A percentile compares a stretch with the other conserved stretches of the same genome.
Conservation (phyloP, 2,329 filamentous ascomycete genomes). For the Fusarium globosum region DNA sequence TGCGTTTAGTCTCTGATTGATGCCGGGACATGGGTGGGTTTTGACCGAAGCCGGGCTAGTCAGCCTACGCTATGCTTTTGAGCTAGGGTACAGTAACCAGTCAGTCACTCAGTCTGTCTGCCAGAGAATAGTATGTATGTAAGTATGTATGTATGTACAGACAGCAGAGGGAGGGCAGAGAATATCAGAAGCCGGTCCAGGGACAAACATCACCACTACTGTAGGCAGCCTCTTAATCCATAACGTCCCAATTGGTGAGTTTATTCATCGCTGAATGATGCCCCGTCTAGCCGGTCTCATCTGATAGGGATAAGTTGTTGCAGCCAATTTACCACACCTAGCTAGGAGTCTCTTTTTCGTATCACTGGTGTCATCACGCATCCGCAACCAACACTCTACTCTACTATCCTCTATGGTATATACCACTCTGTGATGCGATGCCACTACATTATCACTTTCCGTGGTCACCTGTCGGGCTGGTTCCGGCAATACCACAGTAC, state of each 20-base stretch:
- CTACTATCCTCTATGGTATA: background rate
- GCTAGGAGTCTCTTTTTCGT: background rate
- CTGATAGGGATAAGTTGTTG: background rate
- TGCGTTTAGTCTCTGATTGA: constrained; percentile 31
- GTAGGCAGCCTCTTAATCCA: background rate
- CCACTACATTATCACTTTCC: constrained; percentile 16
- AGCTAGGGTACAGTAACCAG: constrained; percentile 27
- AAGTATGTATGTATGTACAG: background rate
- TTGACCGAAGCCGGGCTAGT: background rate
- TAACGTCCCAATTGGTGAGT: background rate
- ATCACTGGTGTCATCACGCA: background rate
- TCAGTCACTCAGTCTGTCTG: background rate
- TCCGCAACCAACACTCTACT: background rate
- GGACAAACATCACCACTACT: background rate
- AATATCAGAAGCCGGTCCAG: background rate
- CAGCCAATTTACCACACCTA: background rate
- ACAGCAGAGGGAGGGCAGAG: background rate
- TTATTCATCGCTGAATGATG: background rate
- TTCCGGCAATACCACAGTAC: constrained; percentile 4
- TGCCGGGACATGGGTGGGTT: constrained; percentile 23
- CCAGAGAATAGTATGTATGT: background rate
- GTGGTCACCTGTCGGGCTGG: constrained; percentile 16
- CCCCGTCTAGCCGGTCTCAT: background rate
- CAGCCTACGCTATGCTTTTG: background rate
- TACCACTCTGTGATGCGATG: constrained; percentile 11